Evolutionary conservation across 208 protist species (phyloP), one percentile per base, ranked within the genome.

Genomic region (Acanthamoeba divionensis): DNA sequence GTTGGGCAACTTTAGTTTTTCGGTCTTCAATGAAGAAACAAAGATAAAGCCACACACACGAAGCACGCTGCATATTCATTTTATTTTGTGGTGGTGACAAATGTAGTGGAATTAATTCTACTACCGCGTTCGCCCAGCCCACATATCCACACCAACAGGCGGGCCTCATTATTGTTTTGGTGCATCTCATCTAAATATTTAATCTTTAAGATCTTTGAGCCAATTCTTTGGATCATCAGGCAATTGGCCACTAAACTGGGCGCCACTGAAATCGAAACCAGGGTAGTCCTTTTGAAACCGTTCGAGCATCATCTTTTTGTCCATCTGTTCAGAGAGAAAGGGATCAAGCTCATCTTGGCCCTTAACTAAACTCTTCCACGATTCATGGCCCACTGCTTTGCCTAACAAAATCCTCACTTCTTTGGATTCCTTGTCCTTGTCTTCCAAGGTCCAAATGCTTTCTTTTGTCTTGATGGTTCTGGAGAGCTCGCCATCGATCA

Each of bases 291-390:
- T 90, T 38, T 91, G 88, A 54, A 91, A 91, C 41, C 48, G 29
- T 77, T 91, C 69, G 15, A 91, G 88, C 67, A 91, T 67, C 88
- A 91, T 91, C 50, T 88, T 82, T 77, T 71, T 88, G 24, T 91
- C 88, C 65, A 91, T 91, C 57, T 91, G 67, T 52, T 91, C 73
- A 1, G 36, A 45, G 1, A 52, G 65, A 29, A 86, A 54, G 6
- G 88, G 55, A 38, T 91, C 73, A n/a, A 90, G 24, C 13, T 12
- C 75, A 18, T 91, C 71, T 24, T 85, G 18, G n/a, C 88, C 88
- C 88, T 91, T 54, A 45, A 91, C 29, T 36, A 91, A 31, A 2
- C 44, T 44, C 26, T 71, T 80, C 88, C 88, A 91, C 10, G 73
- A 80, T 1, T 91, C 55, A 31, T 91, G 88, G 33, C 45, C 38